Evolutionary conservation across 345 rosid species (phyloP).

Genomic region (Cochlearia excelsa): DNA sequence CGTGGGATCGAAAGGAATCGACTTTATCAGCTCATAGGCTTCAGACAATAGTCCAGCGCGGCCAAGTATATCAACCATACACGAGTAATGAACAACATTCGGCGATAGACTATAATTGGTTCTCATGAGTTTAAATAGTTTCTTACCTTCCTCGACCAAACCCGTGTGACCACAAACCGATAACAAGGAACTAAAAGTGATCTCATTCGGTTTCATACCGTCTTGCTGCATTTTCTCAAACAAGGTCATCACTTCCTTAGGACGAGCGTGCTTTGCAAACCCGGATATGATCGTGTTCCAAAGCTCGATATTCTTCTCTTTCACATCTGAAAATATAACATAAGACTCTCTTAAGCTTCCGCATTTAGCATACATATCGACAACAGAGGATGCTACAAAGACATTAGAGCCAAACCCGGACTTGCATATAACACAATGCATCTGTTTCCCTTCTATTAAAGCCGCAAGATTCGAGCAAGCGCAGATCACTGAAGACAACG

Average conservation of each 20-base stretch:
- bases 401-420: slow-evolving; percentile 55
- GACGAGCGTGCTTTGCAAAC: slow-evolving; percentile 60
- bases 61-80: slow-evolving; percentile 85
- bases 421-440: slow-evolving; percentile 58
- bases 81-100: slow-evolving; percentile 69
- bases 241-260: slow-evolving; percentile 63
- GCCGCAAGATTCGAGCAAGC: slow-evolving; percentile 76
- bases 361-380: slow-evolving; percentile 87
- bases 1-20: slow-evolving; percentile 63
- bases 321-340: slow-evolving; percentile 40
- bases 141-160: slow-evolving; percentile 57
- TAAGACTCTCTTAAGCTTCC: slow-evolving; percentile 66
- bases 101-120: slow-evolving; percentile 45
- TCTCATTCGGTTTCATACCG: slow-evolving; percentile 58
- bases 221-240: slow-evolving; percentile 85
- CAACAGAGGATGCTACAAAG: slow-evolving; percentile 61
- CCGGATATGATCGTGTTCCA: slow-evolving; percentile 83
- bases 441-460: slow-evolving; percentile 67
- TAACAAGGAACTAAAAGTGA: slow-evolving; percentile 61
- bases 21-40: slow-evolving; percentile 55
- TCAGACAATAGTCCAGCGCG: slow-evolving; percentile 59
- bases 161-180: slow-evolving; percentile 81
- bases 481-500: slow-evolving; percentile 58
- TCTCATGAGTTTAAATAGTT: slow-evolving; percentile 57
- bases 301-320: slow-evolving; percentile 53